Base-by-base conservation (phyloP, 768 basidiomycete genomes). In the Harrya chromipes region DNA sequence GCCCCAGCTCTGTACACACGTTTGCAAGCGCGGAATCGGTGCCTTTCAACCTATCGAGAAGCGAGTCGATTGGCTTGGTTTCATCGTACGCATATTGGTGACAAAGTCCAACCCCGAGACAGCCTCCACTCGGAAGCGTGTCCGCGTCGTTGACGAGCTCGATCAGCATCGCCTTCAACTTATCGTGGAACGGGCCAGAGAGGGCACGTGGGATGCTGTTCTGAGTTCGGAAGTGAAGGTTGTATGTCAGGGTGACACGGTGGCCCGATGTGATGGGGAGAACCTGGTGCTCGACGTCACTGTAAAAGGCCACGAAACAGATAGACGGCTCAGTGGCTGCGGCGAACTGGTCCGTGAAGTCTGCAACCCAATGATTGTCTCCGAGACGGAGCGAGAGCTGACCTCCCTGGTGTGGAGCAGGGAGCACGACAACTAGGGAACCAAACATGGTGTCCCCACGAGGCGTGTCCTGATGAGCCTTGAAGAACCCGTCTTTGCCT, bases 361-460 rank as follows among this genome's bases (percentile, higher is more conserved):
- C 74, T 35, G 75, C 67, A 0, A 53, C 56, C 68, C 68, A 73
- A 36, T 73, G 71, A 19, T 63, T 49, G 13, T 56, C 65, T 9
- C 40, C 46, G 29, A 71, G 64, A 11, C 67, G 69, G 1, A 82
- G 62, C 3, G 67, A 43, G 14, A 78, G 67, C 16, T 62, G 58
- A 4, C 79, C 80, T 1, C 78, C 79, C 47, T 74, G 64, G 53
- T 81, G 73, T 0, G 55, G 31, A 0, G 72, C 71, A 11, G 78
- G 80, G 43, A 78, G 72, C 20, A 76, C 67, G 26, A 80, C 53
- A 2, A 80, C 72, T 4, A 83, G 70, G 1, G 79, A 79, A 2
- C 74, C 79, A 42, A 82, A 74, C 73, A 80, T 79, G 20, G 56
- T 58, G 7, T 67, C 64, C 9, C 66, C 57, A 8, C 73, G 71